Base-by-base conservation (phyloP, 2,329 filamentous ascomycete genomes). In the Xylariaceae sp. region DNA sequence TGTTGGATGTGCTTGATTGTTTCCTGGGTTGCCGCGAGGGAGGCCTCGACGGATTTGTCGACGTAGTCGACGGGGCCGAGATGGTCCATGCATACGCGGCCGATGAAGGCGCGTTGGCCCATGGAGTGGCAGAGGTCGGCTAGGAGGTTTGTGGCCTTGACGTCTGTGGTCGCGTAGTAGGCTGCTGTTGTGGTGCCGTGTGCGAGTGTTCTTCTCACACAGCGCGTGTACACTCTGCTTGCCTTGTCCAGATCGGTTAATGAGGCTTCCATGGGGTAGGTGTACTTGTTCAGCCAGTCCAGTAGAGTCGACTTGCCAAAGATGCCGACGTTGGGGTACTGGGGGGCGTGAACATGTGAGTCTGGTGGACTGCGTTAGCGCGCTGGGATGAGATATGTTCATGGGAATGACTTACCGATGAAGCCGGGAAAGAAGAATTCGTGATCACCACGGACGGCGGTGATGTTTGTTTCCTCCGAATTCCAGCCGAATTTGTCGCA, bases 301-400 rank as follows among this genome's bases (percentile, higher is more conserved):
- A 99, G 83, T 37, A 99, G 86, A 0, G 93, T 97, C 0, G 90
- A 88, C 65, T 92, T 94, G 69, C 94, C 94, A 72, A 97, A 97
- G 64, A 99, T 88, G 60, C 94, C 94, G 1, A 86, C 85, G 71
- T 99, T 99, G 59, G 93, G 92, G 69, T 96, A 97, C 76, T 99
- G 94, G 0, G 92, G 84, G 7, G 94, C 94, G 73, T 99, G 94
- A 59, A 96, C 89, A 73, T 99, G 94, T 0, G 94, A 96, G 74
- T 99, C 93, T 93, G 63, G n/a, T 44, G 9, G 4, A 30, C 17
- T 17, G 3, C 11, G 57, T 72, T 58, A 74, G 69, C 45, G 54
- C 48, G 45, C 49, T 17, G 9, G 11, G 34, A 5, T 30, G 23
- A 9, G n/a, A 13, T 44, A 13, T 13, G 10, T 34, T 1, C 23